Evolutionary conservation across 768 basidiomycete species (phyloP).

Genomic region (Lentinula sp.): DNA sequence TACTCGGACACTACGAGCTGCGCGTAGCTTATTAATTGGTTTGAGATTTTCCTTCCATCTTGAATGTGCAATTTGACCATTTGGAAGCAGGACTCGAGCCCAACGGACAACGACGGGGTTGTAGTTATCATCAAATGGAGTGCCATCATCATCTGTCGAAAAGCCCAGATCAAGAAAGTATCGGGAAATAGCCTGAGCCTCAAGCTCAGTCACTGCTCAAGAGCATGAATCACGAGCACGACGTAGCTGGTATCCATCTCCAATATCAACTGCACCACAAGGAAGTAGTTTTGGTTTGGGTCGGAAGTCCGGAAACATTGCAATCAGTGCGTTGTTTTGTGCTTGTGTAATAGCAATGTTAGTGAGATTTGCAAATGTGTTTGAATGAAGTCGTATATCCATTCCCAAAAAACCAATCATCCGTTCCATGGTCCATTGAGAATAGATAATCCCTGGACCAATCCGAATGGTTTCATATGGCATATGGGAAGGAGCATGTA

Average conservation of each 20-base stretch:
- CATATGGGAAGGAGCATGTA: too few relatives aligned
- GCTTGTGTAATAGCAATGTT: conserved; percentile 6
- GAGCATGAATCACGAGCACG: conserved; percentile 11
- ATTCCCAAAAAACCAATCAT: too few relatives aligned
- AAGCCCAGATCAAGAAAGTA: neutral
- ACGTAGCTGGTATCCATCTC: conserved; percentile 10
- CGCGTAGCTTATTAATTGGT: conserved; percentile 12
- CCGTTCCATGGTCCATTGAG: too few relatives aligned
- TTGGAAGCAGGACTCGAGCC: conserved; percentile 28
- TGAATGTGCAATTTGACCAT: conserved; percentile 29
- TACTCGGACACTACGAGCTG: conserved; percentile 28
- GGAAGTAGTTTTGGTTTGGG: neutral
- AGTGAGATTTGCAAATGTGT: conserved; percentile 12
- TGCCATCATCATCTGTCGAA: neutral
- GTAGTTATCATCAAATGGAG: neutral
- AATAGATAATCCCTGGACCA: too few relatives aligned
- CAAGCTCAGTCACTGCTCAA: conserved; percentile 1
- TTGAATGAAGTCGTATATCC: too few relatives aligned
- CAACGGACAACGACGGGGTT: conserved; percentile 14
- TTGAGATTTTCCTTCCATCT: conserved; percentile 22
- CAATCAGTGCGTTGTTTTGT: conserved; percentile 14
- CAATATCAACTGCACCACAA: conserved; percentile 7
- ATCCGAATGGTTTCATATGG: too few relatives aligned
- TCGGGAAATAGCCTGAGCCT: conserved; percentile 2
- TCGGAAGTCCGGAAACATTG: conserved; percentile 9